Conservation (phyloP, 2,329 filamentous ascomycete species). For the Rugonectria rugulosa region DNA sequence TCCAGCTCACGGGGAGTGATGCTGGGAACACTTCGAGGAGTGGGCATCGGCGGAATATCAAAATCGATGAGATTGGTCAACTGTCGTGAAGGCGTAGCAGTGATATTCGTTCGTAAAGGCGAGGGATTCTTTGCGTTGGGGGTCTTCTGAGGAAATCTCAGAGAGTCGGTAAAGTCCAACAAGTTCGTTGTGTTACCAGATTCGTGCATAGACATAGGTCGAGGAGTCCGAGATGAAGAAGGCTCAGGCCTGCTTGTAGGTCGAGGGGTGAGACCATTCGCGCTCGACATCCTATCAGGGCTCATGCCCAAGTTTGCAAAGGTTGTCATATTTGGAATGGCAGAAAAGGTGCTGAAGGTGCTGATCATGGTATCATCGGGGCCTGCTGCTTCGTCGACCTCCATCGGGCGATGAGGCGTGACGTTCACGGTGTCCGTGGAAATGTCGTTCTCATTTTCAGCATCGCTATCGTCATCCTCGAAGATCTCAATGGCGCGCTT, state of each 20-base stretch:
- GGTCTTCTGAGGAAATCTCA: conserved; percentile 57
- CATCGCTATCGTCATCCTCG: conserved; percentile 57
- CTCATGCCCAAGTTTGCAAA: conserved; percentile 78
- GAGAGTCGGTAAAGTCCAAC: conserved; percentile 87
- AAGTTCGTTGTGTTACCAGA: conserved; percentile 76
- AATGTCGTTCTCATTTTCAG: conserved; percentile 41
- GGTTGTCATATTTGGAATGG: conserved; percentile 85
- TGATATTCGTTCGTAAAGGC: conserved; percentile 41
- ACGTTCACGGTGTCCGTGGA: conserved; percentile 38
- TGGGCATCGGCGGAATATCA: conserved; percentile 92
- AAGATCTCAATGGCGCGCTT: conserved; percentile 69
- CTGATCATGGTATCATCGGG: conserved; percentile 79
- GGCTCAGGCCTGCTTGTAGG: conserved; percentile 40
- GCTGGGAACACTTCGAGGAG: conserved; percentile 87
- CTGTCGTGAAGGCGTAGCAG: conserved; percentile 57
- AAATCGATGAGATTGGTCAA: conserved; percentile 75
- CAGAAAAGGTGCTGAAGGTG: conserved; percentile 88
- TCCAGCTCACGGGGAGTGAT: conserved; percentile 94
- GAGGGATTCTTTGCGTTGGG: conserved; percentile 51
- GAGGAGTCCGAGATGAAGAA: conserved; percentile 46
- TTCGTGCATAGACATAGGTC: conserved; percentile 47
- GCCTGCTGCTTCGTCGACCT: conserved; percentile 51
- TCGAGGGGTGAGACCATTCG: conserved; percentile 51
- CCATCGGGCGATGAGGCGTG: conserved; percentile 33
- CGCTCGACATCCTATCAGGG: conserved; percentile 59